A percentile compares a stretch with the other conserved stretches of the same genome.
Conservation (phyloP, 1,284 basidiomycete species). For the Mycosarcoma mackinlayi region DNA sequence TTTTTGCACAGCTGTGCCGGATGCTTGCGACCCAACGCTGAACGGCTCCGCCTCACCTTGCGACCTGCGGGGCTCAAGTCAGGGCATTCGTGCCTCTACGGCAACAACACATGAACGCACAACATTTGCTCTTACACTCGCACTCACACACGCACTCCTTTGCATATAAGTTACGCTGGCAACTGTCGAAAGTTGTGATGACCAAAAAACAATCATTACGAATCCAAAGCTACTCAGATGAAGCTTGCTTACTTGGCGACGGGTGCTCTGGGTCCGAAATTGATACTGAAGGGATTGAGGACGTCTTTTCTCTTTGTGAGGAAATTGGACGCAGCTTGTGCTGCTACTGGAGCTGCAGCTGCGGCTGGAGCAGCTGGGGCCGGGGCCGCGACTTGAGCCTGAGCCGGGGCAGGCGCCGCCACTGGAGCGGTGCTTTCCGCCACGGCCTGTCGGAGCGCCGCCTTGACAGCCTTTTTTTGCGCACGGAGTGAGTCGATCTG, state of each 20-base stretch:
- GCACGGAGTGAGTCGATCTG: constrained; percentile 15
- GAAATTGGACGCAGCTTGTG: constrained; percentile 13
- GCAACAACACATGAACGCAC: no score
- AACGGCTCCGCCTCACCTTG: no score
- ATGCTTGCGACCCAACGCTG: no score
- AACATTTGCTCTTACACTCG: no score
- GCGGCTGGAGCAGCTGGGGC: constrained; percentile 15
- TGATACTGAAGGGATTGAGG: constrained; percentile 45
- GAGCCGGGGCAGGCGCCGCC: constrained; percentile 6
- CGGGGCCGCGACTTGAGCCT: constrained; percentile 4
- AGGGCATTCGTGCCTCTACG: no score
- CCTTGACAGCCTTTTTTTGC: constrained; percentile 39
- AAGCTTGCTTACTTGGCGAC: constrained; percentile 13
- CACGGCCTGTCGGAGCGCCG: constrained; percentile 31
- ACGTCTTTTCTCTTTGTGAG: constrained; percentile 29
- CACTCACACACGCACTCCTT: no score
- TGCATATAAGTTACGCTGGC: no score
- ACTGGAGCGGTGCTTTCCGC: constrained; percentile 16
- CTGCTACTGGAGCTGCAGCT: constrained; percentile 9
- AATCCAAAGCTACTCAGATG: no score
- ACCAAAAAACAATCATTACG: no score
- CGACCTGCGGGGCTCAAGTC: no score
- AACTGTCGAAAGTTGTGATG: no score
- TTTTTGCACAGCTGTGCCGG: no score
- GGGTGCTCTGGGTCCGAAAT: constrained; percentile 39